Evolutionary conservation across 768 basidiomycete genomes (phyloP).

Genomic region (Russula sp.): DNA sequence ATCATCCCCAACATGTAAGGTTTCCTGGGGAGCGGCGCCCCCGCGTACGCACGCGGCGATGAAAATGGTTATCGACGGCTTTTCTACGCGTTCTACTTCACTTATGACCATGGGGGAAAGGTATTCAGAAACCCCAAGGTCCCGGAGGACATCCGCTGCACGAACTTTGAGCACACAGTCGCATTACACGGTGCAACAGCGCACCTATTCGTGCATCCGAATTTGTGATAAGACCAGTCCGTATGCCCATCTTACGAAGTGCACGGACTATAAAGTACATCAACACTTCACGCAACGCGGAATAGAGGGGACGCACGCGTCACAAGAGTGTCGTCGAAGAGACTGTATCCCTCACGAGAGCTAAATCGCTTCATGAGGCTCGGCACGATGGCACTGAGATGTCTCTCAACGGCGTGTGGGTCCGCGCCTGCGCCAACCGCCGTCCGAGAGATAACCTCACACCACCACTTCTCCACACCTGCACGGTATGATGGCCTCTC

Average conservation of each 20-base stretch:
- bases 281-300: background rate
- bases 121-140: slow-evolving; percentile 52
- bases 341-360: slow-evolving; percentile 64
- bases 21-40: slow-evolving; percentile 41
- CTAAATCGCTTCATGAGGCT: slow-evolving; percentile 65
- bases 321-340: slow-evolving; percentile 51
- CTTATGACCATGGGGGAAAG: slow-evolving; percentile 63
- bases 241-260: slow-evolving; percentile 47
- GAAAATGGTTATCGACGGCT: slow-evolving; percentile 63
- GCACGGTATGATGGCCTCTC: slow-evolving; percentile 58
- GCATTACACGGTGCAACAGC: slow-evolving; percentile 29
- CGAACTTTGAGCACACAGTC: background rate
- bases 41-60: slow-evolving; percentile 41
- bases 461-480: slow-evolving; percentile 67
- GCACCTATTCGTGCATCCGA: slow-evolving; percentile 69
- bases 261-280: slow-evolving; percentile 40
- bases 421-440: slow-evolving; percentile 74
- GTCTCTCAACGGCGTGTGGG: slow-evolving; percentile 50
- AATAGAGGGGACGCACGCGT: slow-evolving; percentile 42
- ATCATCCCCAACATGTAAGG: slow-evolving; percentile 77
- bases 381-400: slow-evolving; percentile 56
- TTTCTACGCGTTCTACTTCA: slow-evolving; percentile 66
- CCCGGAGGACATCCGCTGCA: slow-evolving; percentile 49
- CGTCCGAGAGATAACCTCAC: slow-evolving; percentile 70
- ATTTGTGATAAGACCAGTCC: slow-evolving; percentile 66